Evolutionary conservation across 306 rosid species (phyloP).

Genomic region (Arachis stenosperma): DNA sequence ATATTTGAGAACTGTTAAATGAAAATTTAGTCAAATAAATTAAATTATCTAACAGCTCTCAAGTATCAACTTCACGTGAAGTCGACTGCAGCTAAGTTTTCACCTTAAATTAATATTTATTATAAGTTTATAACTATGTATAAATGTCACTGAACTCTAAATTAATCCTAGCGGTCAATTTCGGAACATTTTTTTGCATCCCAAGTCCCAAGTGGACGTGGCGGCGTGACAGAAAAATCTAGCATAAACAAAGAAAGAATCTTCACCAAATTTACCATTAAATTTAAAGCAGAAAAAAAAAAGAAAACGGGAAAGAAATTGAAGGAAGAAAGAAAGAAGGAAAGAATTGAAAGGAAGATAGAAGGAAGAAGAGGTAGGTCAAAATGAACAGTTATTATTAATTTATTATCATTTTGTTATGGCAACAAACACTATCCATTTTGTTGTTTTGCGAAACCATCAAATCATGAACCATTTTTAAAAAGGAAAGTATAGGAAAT

Average conservation of each 20-base stretch:
- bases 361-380: constrained; percentile 6
- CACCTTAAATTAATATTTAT: not conserved
- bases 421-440: not conserved
- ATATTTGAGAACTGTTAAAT: no score
- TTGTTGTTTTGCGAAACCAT: constrained; percentile 36
- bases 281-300: no score
- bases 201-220: constrained; percentile 23
- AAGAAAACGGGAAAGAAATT: not conserved
- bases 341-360: not conserved
- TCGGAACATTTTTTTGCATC: constrained; percentile 10
- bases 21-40: no score
- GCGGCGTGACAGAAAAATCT: constrained; percentile 36
- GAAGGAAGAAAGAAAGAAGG: no score
- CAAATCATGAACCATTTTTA: constrained; percentile 11
- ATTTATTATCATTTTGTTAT: not conserved
- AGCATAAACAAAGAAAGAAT: not conserved
- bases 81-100: no score
- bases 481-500: not conserved
- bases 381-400: constrained; percentile 28
- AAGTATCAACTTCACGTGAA: no score
- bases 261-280: no score
- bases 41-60: no score
- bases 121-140: not conserved
- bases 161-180: constrained; percentile 15
- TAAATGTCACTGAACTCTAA: not conserved